Conservation (phyloP, 1,284 basidiomycete species). For the Rhodotorula sp. region DNA sequence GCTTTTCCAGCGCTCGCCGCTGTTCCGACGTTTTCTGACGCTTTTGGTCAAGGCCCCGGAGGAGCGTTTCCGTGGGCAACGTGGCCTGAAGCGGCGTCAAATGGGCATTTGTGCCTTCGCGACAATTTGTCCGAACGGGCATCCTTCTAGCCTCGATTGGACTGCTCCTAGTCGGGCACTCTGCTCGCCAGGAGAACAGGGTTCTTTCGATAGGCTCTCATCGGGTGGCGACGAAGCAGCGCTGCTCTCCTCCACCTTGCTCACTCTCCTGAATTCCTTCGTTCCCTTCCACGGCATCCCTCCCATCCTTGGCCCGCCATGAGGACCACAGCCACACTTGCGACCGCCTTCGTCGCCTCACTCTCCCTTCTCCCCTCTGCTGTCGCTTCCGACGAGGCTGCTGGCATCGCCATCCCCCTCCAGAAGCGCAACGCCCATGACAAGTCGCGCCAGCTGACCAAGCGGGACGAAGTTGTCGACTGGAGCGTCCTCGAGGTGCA, state of each 20-base stretch:
- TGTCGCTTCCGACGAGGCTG: neutral
- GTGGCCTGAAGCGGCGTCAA: too few species aligned
- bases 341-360: neutral
- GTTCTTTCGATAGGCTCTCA: too few species aligned
- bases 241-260: neutral
- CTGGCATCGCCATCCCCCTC: neutral
- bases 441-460: neutral
- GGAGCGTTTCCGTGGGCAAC: too few species aligned
- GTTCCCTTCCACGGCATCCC: neutral
- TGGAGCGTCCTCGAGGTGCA: constrained; percentile 8
- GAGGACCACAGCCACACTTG: constrained; percentile 8
- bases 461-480: constrained; percentile 17
- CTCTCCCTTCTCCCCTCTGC: constrained; percentile 4
- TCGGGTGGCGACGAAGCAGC: neutral
- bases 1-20: too few species aligned
- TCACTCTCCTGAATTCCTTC: neutral
- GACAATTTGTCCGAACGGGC: too few species aligned
- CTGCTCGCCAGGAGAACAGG: too few species aligned
- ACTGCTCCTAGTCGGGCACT: too few species aligned
- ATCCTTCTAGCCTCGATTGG: too few species aligned
- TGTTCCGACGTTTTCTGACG: too few species aligned
- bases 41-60: too few species aligned
- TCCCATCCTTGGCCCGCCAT: neutral
- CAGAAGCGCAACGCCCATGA: neutral
- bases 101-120: too few species aligned